Conservation (phyloP, 106 monocot genomes). For the Narthecium ossifragum region DNA sequence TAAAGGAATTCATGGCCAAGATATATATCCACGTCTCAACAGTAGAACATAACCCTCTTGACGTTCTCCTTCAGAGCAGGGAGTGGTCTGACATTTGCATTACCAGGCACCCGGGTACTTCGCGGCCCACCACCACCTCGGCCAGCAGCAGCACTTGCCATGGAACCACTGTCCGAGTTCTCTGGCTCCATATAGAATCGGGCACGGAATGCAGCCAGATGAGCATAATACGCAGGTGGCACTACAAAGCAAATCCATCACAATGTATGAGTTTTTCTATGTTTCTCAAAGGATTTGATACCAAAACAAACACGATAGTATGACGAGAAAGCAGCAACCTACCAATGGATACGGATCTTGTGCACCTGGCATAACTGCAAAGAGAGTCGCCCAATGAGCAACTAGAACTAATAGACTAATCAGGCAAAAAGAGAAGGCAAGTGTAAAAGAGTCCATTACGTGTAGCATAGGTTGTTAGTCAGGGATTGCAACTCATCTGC, state of each 20-base stretch:
- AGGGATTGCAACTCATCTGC: constrained; percentile 67
- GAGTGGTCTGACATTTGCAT: constrained; percentile 58
- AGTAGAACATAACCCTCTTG: constrained; percentile 93
- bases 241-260: constrained; percentile 42
- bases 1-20: too few species aligned
- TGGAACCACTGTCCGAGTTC: constrained; percentile 70
- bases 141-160: constrained; percentile 41
- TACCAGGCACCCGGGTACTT: constrained; percentile 31
- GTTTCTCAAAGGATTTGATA: too few species aligned
- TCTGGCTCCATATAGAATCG: constrained; percentile 91
- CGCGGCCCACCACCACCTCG: constrained; percentile 34
- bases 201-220: constrained; percentile 85
- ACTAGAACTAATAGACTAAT: neutral
- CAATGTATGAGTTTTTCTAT: too few species aligned
- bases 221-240: constrained; percentile 94
- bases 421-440: neutral
- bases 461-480: constrained; percentile 94
- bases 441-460: constrained; percentile 23
- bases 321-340: neutral
- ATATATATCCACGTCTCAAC: too few species aligned
- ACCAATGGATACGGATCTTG: constrained; percentile 82
- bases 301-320: too few species aligned
- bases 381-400: neutral
- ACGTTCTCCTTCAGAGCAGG: constrained; percentile 91
- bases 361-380: constrained; percentile 81